Evolutionary conservation across 805 yeast genomes (phyloP).

Genomic region (Kluyveromyces aestuarii): DNA sequence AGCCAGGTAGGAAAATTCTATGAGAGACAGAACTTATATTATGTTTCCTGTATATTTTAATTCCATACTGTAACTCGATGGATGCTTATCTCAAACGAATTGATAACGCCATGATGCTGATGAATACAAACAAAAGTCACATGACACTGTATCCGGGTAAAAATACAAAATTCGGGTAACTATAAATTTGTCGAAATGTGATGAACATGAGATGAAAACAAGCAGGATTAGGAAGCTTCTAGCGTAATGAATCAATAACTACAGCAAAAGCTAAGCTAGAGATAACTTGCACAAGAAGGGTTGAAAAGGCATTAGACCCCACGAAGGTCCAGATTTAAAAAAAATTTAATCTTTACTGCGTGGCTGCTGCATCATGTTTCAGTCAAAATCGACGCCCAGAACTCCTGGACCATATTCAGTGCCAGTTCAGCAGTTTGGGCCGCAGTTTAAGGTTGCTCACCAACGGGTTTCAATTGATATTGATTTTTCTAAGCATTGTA

Average conservation of each 20-base stretch:
- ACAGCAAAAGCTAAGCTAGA: background rate
- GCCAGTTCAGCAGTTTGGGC: background rate
- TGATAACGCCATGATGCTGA: background rate
- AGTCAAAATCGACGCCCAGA: slow-evolving; percentile 1
- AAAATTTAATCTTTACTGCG: background rate
- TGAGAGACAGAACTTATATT: too few relatives aligned
- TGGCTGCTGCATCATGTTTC: background rate
- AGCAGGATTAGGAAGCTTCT: background rate
- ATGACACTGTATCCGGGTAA: background rate
- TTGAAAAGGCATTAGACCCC: too few relatives aligned
- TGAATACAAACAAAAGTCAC: background rate
- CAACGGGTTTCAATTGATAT: slow-evolving; percentile 77
- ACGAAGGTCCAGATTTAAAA: too few relatives aligned
- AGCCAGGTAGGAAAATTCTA: too few relatives aligned
- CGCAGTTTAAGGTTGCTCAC: slow-evolving; percentile 59
- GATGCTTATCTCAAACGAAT: background rate
- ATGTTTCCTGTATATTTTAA: too few relatives aligned
- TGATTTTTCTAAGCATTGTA: slow-evolving; percentile 50
- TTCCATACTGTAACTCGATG: too few relatives aligned
- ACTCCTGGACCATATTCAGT: background rate
- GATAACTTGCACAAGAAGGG: too few relatives aligned
- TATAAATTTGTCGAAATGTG: background rate
- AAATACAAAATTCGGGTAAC: background rate
- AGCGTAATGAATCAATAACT: background rate
- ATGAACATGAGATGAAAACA: background rate